A percentile compares a stretch with the other conserved stretches of the same genome.
phyloP scores from a whole-genome alignment of 352 stramenopile species.

The Pythium dissimile region DNA sequence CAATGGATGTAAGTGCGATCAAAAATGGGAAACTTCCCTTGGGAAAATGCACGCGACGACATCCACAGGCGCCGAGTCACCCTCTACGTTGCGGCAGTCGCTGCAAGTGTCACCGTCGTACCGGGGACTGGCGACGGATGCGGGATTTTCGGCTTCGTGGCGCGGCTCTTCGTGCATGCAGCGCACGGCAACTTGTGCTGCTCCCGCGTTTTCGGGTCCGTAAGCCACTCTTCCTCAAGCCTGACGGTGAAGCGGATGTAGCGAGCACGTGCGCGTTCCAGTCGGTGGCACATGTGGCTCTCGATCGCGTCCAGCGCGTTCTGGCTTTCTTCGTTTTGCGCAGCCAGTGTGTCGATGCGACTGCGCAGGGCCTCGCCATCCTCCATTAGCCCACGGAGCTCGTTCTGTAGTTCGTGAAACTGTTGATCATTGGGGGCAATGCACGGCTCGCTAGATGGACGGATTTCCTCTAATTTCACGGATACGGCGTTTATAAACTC shows the following conservation, averaged over 20 bases:
- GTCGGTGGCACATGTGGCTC: slow-evolving; percentile 1
- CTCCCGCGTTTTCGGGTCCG: background rate
- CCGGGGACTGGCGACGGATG: background rate
- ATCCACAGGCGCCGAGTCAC: too few relatives aligned
- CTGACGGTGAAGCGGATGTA: slow-evolving; percentile 7
- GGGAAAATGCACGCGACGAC: too few relatives aligned
- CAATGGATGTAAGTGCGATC: too few relatives aligned
- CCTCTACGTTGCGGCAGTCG: too few relatives aligned
- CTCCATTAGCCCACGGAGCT: slow-evolving; percentile 3
- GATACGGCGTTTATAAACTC: background rate
- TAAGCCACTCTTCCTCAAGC: slow-evolving; percentile 16
- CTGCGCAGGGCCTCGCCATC: background rate
- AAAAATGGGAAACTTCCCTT: too few relatives aligned
- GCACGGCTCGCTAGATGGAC: background rate
- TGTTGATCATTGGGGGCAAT: slow-evolving; percentile 1
- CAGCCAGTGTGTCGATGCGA: background rate
- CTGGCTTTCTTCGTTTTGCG: background rate
- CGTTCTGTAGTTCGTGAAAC: slow-evolving; percentile 6
- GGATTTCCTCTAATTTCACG: slow-evolving; percentile 2
- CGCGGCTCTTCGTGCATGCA: background rate
- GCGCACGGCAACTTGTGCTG: slow-evolving; percentile 1
- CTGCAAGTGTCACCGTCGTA: background rate
- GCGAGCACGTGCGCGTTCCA: slow-evolving; percentile 9
- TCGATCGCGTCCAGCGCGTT: slow-evolving; percentile 8
- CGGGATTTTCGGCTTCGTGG: background rate